Conservation (phyloP, 2,329 filamentous ascomycete species). For the Phialophora chinensis region DNA sequence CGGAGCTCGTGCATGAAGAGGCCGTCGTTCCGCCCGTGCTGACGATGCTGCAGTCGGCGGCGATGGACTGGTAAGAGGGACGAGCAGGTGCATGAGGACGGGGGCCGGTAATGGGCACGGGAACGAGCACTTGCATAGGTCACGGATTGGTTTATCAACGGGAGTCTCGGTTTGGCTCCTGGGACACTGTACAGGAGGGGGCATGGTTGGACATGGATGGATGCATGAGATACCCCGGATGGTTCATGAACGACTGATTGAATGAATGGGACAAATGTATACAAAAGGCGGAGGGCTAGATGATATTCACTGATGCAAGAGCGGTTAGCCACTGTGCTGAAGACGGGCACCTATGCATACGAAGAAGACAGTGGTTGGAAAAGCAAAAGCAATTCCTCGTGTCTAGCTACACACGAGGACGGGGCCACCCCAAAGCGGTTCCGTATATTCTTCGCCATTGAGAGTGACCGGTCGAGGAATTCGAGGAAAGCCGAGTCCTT, state of each 20-base stretch:
- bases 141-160: not conserved
- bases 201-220: not conserved
- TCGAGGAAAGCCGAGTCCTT: no score
- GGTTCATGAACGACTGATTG: not conserved
- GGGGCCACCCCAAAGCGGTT: no score
- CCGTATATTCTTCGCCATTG: no score
- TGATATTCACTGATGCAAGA: not conserved
- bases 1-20: constrained; percentile 47
- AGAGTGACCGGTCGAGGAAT: no score
- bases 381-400: no score
- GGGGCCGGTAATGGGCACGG: not conserved
- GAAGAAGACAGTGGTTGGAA: no score
- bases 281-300: not conserved
- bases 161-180: not conserved
- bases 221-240: constrained; percentile 7
- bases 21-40: constrained; percentile 48
- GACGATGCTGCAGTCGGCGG: constrained; percentile 46
- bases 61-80: constrained; percentile 47
- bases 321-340: no score
- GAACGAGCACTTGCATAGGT: not conserved
- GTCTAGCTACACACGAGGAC: no score
- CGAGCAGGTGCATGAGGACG: not conserved
- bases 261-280: not conserved
- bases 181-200: not conserved
- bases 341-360: no score